These are phyloP conservation scores for Draba incana DNA, from an alignment of 345 rosid genomes.

Conservation along the genomic window DNA sequence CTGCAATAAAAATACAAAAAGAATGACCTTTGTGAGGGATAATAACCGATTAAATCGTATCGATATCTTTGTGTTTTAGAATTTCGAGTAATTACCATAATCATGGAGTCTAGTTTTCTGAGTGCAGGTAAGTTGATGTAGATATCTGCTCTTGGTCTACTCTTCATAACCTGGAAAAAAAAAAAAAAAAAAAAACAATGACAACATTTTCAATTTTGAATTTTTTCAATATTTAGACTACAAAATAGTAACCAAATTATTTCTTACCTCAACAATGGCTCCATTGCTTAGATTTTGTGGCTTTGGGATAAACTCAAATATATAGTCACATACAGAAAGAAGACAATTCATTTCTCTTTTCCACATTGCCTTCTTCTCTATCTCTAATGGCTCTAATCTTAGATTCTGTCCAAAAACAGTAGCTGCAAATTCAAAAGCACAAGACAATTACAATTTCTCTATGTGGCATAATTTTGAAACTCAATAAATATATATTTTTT, in stretches of 20 bases:
- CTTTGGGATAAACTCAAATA: constrained; percentile 65
- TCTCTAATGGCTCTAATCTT: constrained; percentile 79
- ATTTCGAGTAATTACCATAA: constrained; percentile 54
- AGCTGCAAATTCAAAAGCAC: constrained; percentile 47
- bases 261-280: constrained; percentile 60
- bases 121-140: constrained; percentile 86
- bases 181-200: neutral
- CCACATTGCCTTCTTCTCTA: constrained; percentile 83
- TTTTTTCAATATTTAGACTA: too few relatives aligned
- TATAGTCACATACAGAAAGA: constrained; percentile 78
- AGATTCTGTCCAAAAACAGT: constrained; percentile 87
- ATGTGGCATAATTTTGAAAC: neutral
- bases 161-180: constrained; percentile 72
- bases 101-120: constrained; percentile 86
- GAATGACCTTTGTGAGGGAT: neutral
- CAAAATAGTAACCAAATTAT: neutral
- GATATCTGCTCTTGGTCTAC: constrained; percentile 72
- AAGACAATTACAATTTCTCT: neutral
- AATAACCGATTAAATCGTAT: neutral
- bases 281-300: constrained; percentile 62
- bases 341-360: constrained; percentile 91
- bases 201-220: too few relatives aligned
- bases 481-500: too few relatives aligned
- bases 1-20: constrained; percentile 41
- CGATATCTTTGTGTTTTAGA: neutral